Evolutionary conservation across 202 grass and related monocot genomes (phyloP), one percentile per base, ranked within the genome.

Genomic region (Saccharum hybrid): DNA sequence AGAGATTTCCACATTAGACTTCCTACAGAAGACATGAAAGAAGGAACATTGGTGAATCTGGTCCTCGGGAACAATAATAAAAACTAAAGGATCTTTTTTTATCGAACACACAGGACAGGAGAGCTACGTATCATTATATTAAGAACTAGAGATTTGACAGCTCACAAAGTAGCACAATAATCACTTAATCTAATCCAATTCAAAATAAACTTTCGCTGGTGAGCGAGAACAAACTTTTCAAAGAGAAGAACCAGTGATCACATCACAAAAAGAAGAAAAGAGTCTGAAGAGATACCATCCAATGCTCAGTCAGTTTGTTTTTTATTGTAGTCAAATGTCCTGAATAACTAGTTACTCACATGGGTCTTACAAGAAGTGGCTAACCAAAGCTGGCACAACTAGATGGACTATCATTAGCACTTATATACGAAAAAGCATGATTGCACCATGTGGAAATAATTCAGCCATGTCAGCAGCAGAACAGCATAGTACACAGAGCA

Each of bases 11-110:
- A 52, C n/a, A 0, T 9, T 87, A 49, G 28, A 56, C 37, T 65
- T 83, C 78, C 89, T 90, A 86, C 72, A 84, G 13, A 90, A 84
- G 39, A 77, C 71, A 88, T 84, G 66, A 62, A 66, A 76, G 30
- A 40, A 75, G 52, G 28, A 63, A 40, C 60, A 33, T 75, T 71
- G 75, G 38, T 64, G 36, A 26, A 30, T 82, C 61, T 68, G 74
- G 49, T 86, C 63, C 61, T 74, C 9, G 54, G 70, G 16, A 46
- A 63, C 8, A 78, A 65, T 69, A 30, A 52, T 64, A 22, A 68
- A 88, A 43, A 81, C 15, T 51, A 49, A 28, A 72, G 31, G 21
- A 22, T 59, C 22, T 60, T 60, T 19, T 11, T 23, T 60, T 56
- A 56, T 60, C 9, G 0, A 23, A 23, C 57, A 60, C 8, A 3